These are phyloP conservation scores for Thalassia testudinum DNA, from an alignment of 116 monocot genomes.

Conservation along the genomic window DNA sequence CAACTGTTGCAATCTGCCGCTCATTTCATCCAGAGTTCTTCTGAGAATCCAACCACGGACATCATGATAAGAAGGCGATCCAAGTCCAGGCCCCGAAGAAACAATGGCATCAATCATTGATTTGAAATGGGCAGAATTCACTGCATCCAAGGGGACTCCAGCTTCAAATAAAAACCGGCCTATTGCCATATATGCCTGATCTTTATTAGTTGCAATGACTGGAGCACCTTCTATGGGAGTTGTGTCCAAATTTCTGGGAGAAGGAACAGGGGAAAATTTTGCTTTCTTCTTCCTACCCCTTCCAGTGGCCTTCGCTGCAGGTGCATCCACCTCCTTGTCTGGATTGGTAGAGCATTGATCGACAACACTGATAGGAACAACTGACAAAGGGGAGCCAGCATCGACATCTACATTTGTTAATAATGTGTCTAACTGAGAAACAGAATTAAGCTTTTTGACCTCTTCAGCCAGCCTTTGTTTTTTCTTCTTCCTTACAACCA, in stretches of 20 bases:
- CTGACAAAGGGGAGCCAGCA: constrained; percentile 2
- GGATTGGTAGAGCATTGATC: constrained; percentile 15
- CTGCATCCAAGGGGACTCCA: constrained; percentile 60
- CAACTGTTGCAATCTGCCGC: constrained; percentile 24
- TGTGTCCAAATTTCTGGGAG: constrained; percentile 1
- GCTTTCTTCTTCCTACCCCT: constrained; percentile 30
- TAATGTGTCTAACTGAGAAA: not conserved
- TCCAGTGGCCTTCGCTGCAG: constrained; percentile 6
- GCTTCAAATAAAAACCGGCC: constrained; percentile 66
- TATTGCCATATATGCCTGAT: constrained; percentile 54
- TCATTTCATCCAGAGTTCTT: constrained; percentile 45
- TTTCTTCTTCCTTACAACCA: constrained; percentile 44
- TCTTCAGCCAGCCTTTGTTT: constrained; percentile 53
- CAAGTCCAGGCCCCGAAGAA: constrained; percentile 30
- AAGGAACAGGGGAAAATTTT: constrained; percentile 8
- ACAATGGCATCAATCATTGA: constrained; percentile 73
- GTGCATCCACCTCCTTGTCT: constrained; percentile 23
- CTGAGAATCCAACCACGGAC: constrained; percentile 57
- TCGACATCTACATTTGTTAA: constrained; percentile 3
- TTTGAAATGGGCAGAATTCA: constrained; percentile 63
- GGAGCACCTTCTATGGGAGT: not conserved
- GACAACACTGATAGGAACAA: constrained; percentile 15
- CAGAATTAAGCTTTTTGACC: constrained; percentile 21
- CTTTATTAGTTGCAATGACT: constrained; percentile 19
- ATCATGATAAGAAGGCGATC: constrained; percentile 54